These are phyloP conservation scores for Zygotorulaspora mrakii DNA, from an alignment of 1,139 yeast species.

Conservation along the genomic window DNA sequence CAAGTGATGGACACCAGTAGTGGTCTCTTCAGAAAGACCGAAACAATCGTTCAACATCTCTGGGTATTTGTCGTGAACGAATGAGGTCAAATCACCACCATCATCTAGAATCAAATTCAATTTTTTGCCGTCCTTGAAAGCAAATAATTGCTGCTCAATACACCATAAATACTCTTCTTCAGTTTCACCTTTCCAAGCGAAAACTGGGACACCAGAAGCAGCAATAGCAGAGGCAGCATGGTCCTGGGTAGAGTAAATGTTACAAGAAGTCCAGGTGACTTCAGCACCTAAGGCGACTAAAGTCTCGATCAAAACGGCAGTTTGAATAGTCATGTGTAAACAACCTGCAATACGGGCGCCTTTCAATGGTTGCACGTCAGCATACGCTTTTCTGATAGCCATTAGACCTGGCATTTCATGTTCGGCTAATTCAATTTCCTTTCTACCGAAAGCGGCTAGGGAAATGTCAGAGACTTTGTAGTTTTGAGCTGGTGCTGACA, in stretches of 20 bases:
- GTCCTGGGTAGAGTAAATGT: slow-evolving; percentile 99
- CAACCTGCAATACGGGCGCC: slow-evolving; percentile 99
- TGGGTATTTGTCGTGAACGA: slow-evolving; percentile 98
- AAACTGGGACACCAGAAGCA: slow-evolving; percentile 98
- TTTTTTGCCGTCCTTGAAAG: slow-evolving; percentile 95
- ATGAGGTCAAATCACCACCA: slow-evolving; percentile 98
- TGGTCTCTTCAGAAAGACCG: slow-evolving; percentile 99
- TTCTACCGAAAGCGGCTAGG: slow-evolving; percentile 99
- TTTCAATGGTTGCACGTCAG: slow-evolving; percentile 87
- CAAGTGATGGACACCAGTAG: slow-evolving; percentile 99
- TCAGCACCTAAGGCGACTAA: slow-evolving; percentile 98
- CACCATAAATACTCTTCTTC: slow-evolving; percentile 99
- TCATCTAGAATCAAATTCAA: slow-evolving; percentile 97
- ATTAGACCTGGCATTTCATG: slow-evolving; percentile 99
- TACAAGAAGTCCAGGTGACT: slow-evolving; percentile 99
- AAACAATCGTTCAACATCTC: slow-evolving; percentile 92
- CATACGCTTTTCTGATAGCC: slow-evolving; percentile 95
- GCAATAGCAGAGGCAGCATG: slow-evolving; percentile 99
- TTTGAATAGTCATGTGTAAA: slow-evolving; percentile 99
- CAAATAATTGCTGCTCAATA: slow-evolving; percentile 97
- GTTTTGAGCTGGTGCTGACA: slow-evolving; percentile 61
- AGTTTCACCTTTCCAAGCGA: slow-evolving; percentile 99
- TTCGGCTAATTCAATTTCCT: slow-evolving; percentile 98
- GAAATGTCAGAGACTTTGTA: slow-evolving; percentile 98
- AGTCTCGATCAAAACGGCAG: slow-evolving; percentile 98